Percentiles rank a stretch among this genome's conserved stretches.
Evolutionary conservation across 2,329 filamentous ascomycete species (phyloP).

Genomic region (Cercospora zeae-maydis): DNA sequence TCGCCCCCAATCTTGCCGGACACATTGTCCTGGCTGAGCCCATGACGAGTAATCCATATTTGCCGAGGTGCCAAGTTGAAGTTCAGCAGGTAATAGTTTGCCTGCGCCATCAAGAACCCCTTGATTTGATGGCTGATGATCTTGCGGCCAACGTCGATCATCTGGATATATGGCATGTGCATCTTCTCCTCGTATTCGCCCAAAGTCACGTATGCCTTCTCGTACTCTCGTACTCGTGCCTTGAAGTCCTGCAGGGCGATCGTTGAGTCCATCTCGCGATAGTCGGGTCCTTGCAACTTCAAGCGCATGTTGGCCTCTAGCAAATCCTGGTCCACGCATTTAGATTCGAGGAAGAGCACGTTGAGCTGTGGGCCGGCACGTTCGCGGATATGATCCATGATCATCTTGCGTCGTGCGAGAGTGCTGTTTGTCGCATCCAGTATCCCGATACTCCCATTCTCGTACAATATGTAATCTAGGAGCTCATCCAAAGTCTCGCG

Average conservation of each 20-base stretch:
- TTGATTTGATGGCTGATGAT: conserved; percentile 84
- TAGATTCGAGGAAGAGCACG: conserved; percentile 91
- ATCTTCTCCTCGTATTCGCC: conserved; percentile 75
- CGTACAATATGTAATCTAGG: conserved; percentile 77
- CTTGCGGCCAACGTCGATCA: conserved; percentile 96
- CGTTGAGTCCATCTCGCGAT: conserved; percentile 85
- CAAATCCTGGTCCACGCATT: conserved; percentile 78
- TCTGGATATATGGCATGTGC: conserved; percentile 92
- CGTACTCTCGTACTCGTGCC: conserved; percentile 85
- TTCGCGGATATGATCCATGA: conserved; percentile 71
- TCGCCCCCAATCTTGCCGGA: conserved; percentile 88
- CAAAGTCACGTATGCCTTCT: conserved; percentile 87
- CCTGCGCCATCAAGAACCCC: conserved; percentile 87
- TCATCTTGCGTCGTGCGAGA: conserved; percentile 72
- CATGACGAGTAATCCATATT: conserved; percentile 97
- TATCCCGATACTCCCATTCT: conserved; percentile 86
- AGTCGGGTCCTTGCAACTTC: conserved; percentile 93
- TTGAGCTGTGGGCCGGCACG: conserved; percentile 81
- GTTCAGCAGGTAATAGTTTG: conserved; percentile 90
- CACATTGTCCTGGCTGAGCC: conserved; percentile 84
- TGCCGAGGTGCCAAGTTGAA: conserved; percentile 94
- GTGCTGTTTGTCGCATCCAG: conserved; percentile 98
- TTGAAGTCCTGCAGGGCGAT: conserved; percentile 88
- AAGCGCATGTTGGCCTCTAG: conserved; percentile 95
- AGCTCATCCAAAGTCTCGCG: conserved; percentile 90